Percentiles rank a stretch among this genome's conserved stretches.
Evolutionary conservation across 495 filamentous ascomycete genomes (phyloP).

Genomic region (Chlorociboria aeruginascens): DNA sequence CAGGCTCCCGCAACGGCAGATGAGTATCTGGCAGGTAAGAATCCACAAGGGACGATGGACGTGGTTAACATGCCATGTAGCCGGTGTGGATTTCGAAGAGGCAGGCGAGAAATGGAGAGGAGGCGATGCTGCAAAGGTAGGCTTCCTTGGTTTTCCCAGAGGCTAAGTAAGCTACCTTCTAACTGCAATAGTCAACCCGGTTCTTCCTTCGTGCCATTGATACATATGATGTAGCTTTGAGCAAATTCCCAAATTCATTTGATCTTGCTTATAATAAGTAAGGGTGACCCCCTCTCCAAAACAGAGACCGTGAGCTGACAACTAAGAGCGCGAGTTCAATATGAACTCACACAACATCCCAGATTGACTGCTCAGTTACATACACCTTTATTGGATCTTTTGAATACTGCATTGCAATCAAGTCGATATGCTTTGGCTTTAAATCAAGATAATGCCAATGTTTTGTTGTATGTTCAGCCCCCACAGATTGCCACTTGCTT

Average conservation of each 20-base stretch:
- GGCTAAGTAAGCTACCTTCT: too few relatives aligned
- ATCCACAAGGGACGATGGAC: not conserved
- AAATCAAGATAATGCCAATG: slow-evolving; percentile 49
- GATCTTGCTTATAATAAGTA: slow-evolving; percentile 69
- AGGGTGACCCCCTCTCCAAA: slow-evolving; percentile 8
- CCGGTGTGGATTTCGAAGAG: slow-evolving; percentile 57
- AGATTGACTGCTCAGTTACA: slow-evolving; percentile 43
- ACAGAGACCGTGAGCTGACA: slow-evolving; percentile 9
- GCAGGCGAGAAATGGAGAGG: slow-evolving; percentile 64
- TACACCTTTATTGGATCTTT: slow-evolving; percentile 33
- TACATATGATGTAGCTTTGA: slow-evolving; percentile 48
- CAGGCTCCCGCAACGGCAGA: slow-evolving; percentile 46
- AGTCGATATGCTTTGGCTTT: slow-evolving; percentile 46
- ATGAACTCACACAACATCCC: slow-evolving; percentile 50
- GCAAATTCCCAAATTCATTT: slow-evolving; percentile 43
- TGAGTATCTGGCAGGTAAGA: slow-evolving; percentile 46
- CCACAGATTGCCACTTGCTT: too few relatives aligned
- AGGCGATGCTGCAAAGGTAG: slow-evolving; percentile 49
- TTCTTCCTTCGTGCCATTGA: slow-evolving; percentile 58
- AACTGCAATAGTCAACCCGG: slow-evolving; percentile 41
- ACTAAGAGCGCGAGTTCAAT: slow-evolving; percentile 47
- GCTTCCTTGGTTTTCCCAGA: not conserved
- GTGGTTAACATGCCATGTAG: slow-evolving; percentile 20
- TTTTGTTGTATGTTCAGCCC: slow-evolving; percentile 35
- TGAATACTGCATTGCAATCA: slow-evolving; percentile 45